Conservation (phyloP, 495 filamentous ascomycete species). For the Rostrohypoxylon terebratum region DNA sequence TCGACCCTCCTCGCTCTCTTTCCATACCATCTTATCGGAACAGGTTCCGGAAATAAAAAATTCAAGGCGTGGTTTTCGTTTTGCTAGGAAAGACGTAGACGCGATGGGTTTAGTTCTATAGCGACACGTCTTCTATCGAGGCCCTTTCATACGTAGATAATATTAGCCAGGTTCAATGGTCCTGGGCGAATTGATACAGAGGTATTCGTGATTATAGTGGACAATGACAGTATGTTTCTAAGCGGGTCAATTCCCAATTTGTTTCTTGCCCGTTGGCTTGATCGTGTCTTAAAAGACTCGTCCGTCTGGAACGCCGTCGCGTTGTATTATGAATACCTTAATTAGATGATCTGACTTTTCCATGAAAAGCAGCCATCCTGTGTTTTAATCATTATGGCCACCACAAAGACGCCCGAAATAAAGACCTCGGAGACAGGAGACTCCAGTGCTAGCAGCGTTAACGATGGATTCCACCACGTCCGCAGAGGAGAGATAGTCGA, state of each 20-base stretch:
- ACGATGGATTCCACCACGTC: constrained; percentile 44
- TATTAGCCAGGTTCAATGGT: constrained; percentile 14
- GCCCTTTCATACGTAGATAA: constrained; percentile 17
- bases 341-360: background rate
- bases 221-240: constrained; percentile 35
- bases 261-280: background rate
- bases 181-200: constrained; percentile 14
- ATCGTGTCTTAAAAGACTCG: constrained; percentile 12
- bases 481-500: constrained; percentile 40
- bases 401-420: constrained; percentile 43
- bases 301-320: background rate
- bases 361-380: background rate
- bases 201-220: constrained; percentile 43
- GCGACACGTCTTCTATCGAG: constrained; percentile 9
- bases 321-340: background rate
- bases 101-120: constrained; percentile 1
- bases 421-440: constrained; percentile 32
- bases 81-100: background rate
- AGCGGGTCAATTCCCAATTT: constrained; percentile 3
- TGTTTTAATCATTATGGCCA: constrained; percentile 20
- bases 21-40: constrained; percentile 19
- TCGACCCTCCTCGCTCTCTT: constrained; percentile 12
- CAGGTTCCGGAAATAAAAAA: constrained; percentile 3
- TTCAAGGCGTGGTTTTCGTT: background rate
- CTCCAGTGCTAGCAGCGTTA: constrained; percentile 40